Base-by-base conservation (phyloP, 2,329 filamentous ascomycete species). In the Colletotrichum lupini region DNA sequence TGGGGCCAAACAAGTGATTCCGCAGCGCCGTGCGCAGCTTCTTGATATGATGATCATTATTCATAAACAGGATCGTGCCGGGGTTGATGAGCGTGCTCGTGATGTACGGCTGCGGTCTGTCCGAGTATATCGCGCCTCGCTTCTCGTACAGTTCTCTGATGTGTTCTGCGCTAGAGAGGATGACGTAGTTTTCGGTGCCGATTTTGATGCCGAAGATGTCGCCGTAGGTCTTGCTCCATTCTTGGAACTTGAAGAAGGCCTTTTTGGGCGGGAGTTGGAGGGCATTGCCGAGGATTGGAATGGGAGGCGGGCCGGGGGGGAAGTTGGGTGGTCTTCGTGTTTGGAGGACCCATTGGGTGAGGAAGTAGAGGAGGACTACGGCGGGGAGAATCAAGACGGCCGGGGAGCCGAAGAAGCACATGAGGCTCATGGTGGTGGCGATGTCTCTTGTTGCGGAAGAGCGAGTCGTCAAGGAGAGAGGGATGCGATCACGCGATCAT, bases 121-220 rank as follows among this genome's bases (percentile, higher is more conserved):
- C 82, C n/a, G 82, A 83, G 73, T 85, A 85, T 37, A 82, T 79
- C 49, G 65, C 75, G 0, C 81, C 79, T 56, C 81, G 80, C 68
- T 81, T 82, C 30, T 84, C 83, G 24, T 83, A 78, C 12, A 85
- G 76, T 37, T 83, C 82, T 56, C 79, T 78, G 7, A 81, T 81
- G 11, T 80, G 77, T 16, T 79, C 75, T 0, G 78, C 78, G 28
- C 77, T 80, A 22, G 80, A 79, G 2, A 84, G 76, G 7, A 84
- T 74, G 8, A 85, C 80, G 14, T 83, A 70, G 35, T 80, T 81
- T 11, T 76, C 74, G 0, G 76, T 74, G 0, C 81, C 83, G 22
- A 79, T 69, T 56, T 80, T 80, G 32, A 83, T 66, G 12, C 78
- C 78, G 26, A 82, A 67, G 9, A 84, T 79, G 1, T 80, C 79